Base-by-base conservation (phyloP, 169 alveolate species). In the Babesia divergens region DNA sequence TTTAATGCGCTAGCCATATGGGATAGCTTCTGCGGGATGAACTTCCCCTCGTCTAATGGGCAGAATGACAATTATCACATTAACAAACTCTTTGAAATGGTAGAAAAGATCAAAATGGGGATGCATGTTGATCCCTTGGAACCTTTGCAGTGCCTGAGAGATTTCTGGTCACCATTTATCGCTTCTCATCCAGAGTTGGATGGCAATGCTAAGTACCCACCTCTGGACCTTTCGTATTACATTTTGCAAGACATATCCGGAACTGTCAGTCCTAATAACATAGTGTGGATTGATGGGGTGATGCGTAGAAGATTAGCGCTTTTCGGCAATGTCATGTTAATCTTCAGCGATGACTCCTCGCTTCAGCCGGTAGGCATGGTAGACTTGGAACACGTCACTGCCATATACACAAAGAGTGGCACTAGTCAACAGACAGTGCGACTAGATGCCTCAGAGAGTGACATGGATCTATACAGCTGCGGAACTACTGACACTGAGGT, bases 311-410 rank as follows among this genome's bases (percentile, higher is more conserved):
- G 65, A 1, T 8, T 66, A 65, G 56, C 70, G 16, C 22, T 76
- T 18, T 76, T 76, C 22, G 85, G 85, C 13, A 55, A 42, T 22
- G 49, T 65, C 6, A 13, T 76, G 24, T 31, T 76, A 9, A 14
- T 76, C 28, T 76, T 66, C 66, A 65, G 67, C 28, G 85, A 76
- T 34, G 59, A 76, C 29, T 76, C 85, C 24, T 37, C 70, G 3
- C 67, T 76, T 0, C 85, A 76, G 54, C 85, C 85, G 0, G 65
- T 51, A 9, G 85, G 85, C 20, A 59, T 66, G 56, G 64, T 76
- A 13, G 65, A 65, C 42, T 35, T 47, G 65, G 35, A 14, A 26
- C 56, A 60, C 42, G 51, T 76, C 8, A 24, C 29, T 26, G 51
- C 56, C 26, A 35, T 65, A 1, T 22, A 50, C 28, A 20, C 74